Base-by-base conservation (phyloP, 305 asterid genomes). In the Fraxinus angustifolia region DNA sequence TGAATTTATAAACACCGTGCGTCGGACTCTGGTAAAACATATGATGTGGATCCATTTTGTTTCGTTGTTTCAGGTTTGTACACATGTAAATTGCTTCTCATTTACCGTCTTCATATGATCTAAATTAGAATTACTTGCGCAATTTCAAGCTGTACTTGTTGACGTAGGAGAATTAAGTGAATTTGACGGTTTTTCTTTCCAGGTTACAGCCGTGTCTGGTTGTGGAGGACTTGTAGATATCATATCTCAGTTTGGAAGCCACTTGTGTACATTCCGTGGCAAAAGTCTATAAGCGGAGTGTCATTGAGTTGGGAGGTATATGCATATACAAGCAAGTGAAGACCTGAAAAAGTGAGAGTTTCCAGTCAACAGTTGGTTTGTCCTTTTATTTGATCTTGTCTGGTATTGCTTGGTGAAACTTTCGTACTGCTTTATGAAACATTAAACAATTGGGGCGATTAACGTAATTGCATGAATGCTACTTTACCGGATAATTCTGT, bases 161-260 rank as follows among this genome's bases (percentile, higher is more conserved):
- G 67, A 58, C 30, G 2, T 19, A 7, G 70, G 30, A 58, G 31
- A 7, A 56, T 16, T 56, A 16, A 17, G 67, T 56, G 67, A 56
- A 58, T 14, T 31, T 38, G 8, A 19, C 12, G n/a, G 33, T 4
- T 40, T 80, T 38, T 21, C 31, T 48, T 75, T 42, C 58, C 89
- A 95, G 99, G 94, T 91, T 30, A 81, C 89, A 23, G 93, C 95
- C 38, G 98, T 92, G 74, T 90, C 96, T 84, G 99, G 99, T 60
- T 92, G 91, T 81, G 98, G 99, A 86, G 97, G 87, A 21, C 84
- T 91, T 68, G 99, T 95, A 16, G 98, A 95, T 88, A 76, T 95
- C 77, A 89, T 95, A 86, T 92, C 99, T 23, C 95, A 88, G 84
- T 93, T 89, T 28, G 98, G 99, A 78, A 95, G 99, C 87, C 98